These are phyloP conservation scores for Fusarium foetens DNA, from an alignment of 2,329 filamentous ascomycete genomes.

Conservation along the genomic window DNA sequence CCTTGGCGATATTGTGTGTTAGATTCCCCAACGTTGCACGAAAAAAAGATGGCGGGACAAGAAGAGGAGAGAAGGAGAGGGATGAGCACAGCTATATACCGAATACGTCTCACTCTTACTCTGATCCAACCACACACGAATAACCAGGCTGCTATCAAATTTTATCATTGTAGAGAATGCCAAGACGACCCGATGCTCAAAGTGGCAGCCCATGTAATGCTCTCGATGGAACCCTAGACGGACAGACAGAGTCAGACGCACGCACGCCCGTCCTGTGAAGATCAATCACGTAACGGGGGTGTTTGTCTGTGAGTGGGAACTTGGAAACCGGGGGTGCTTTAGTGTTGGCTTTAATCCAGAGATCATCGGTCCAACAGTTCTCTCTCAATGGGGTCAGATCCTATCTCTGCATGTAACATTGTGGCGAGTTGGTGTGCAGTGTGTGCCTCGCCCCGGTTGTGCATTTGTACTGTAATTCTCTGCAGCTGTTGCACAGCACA, in stretches of 20 bases:
- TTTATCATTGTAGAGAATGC: conserved; percentile 1
- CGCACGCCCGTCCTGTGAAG: conserved; percentile 20
- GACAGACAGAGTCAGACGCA: background rate
- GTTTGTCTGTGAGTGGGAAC: background rate
- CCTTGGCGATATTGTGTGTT: conserved; percentile 14
- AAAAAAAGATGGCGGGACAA: background rate
- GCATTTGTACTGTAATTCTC: conserved; percentile 12
- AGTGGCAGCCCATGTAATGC: conserved; percentile 24
- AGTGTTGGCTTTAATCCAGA: background rate
- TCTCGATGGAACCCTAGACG: conserved; percentile 30
- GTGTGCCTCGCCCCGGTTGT: conserved; percentile 15
- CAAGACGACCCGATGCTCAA: conserved; percentile 38
- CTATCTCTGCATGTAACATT: conserved; percentile 4
- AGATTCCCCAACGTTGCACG: conserved; percentile 18
- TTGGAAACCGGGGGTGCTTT: conserved; percentile 1
- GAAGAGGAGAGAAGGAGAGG: background rate
- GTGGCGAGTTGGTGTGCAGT: background rate
- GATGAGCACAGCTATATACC: conserved; percentile 19
- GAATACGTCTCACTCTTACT: background rate
- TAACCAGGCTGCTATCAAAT: background rate
- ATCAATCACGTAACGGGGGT: conserved; percentile 39
- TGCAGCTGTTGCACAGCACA: background rate
- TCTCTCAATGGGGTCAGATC: conserved; percentile 20
- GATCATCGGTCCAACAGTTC: conserved; percentile 13
- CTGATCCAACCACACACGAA: background rate